These are phyloP conservation scores for Geotrichum histeridarum DNA, from an alignment of 1,139 yeast species.

Conservation along the genomic window DNA sequence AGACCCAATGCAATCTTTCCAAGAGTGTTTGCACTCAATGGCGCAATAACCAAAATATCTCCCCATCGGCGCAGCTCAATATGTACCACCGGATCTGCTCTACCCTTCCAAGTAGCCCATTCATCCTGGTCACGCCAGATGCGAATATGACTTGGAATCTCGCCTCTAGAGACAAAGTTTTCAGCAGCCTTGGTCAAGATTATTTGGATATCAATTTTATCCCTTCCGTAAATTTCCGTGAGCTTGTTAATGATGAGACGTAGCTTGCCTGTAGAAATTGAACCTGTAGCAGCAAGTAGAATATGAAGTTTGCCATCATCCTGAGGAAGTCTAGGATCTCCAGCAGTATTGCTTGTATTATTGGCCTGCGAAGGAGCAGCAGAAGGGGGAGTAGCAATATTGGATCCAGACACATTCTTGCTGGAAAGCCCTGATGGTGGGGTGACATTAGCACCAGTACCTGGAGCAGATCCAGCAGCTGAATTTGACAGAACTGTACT, in stretches of 20 bases:
- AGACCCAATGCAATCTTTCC: constrained; percentile 87
- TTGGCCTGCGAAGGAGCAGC: constrained; percentile 43
- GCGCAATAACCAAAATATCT: constrained; percentile 81
- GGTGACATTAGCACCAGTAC: neutral
- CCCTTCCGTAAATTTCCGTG: constrained; percentile 71
- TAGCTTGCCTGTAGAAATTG: constrained; percentile 71
- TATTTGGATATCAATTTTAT: constrained; percentile 71
- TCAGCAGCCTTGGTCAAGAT: constrained; percentile 80
- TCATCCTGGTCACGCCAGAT: constrained; percentile 90
- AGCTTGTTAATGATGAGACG: constrained; percentile 69
- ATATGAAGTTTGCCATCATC: constrained; percentile 89
- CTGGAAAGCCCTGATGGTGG: neutral
- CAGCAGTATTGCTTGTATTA: neutral
- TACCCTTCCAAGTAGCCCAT: constrained; percentile 79
- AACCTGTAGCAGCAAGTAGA: constrained; percentile 85
- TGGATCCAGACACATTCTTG: neutral
- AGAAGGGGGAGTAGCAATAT: neutral
- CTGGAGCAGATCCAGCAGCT: neutral
- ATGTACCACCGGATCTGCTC: constrained; percentile 89
- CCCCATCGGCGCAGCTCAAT: constrained; percentile 96
- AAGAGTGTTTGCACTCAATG: constrained; percentile 82
- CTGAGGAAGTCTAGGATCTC: constrained; percentile 76
- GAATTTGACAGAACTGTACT: neutral
- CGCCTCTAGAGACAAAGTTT: constrained; percentile 60
- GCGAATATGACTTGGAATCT: constrained; percentile 57